Evolutionary conservation across 2,329 filamentous ascomycete genomes (phyloP).

Genomic region (Monosporascus sp.): DNA sequence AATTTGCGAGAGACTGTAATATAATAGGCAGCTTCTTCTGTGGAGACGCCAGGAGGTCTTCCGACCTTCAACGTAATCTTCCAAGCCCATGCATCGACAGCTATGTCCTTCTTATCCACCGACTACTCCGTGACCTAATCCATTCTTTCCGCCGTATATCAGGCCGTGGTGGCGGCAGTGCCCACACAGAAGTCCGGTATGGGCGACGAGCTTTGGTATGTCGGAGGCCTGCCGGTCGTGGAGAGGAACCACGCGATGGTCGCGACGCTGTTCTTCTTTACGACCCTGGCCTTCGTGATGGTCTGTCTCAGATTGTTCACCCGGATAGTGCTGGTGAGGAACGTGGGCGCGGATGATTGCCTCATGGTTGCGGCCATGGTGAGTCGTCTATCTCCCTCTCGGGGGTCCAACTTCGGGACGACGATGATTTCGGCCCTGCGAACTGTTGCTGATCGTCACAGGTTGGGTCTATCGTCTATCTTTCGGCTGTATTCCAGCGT

Average conservation of each 20-base stretch:
- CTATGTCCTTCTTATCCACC: too few relatives aligned
- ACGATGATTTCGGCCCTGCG: not conserved
- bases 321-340: constrained; percentile 11
- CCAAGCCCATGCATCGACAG: too few relatives aligned
- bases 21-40: too few relatives aligned
- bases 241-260: constrained; percentile 8
- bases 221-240: constrained; percentile 7
- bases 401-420: not conserved
- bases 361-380: constrained; percentile 13
- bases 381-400: not conserved
- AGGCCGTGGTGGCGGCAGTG: not conserved
- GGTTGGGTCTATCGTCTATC: constrained; percentile 14
- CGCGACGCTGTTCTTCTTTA: constrained; percentile 12
- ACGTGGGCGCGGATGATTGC: constrained; percentile 14
- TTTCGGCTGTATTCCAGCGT: constrained; percentile 13
- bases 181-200: too few relatives aligned
- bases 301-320: constrained; percentile 12
- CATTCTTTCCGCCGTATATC: not conserved
- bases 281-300: constrained; percentile 12
- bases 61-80: too few relatives aligned
- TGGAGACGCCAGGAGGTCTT: too few relatives aligned
- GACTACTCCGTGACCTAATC: not conserved
- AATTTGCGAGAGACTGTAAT: too few relatives aligned
- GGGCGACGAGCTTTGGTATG: constrained; percentile 3
- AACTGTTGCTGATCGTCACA: not conserved